Base-by-base conservation (phyloP, 495 filamentous ascomycete species). In the Cercophora samala region DNA sequence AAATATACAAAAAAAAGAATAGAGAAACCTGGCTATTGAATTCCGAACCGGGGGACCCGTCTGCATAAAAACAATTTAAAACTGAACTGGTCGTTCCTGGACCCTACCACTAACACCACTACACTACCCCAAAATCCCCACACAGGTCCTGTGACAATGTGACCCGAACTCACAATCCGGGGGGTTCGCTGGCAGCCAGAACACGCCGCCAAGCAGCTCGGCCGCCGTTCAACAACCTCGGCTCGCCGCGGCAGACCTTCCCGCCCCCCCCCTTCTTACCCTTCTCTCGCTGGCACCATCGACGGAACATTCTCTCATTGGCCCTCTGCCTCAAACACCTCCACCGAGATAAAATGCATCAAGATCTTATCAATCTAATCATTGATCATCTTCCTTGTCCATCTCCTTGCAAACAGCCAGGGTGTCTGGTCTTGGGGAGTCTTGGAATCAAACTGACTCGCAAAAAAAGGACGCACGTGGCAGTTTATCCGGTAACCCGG, bases 321-420 rank as follows among this genome's bases (percentile, higher is more conserved):
- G 37, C 13, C 5, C 2, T 13, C 11, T 2, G 9, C 37, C 37
- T 13, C 37, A 17, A 46, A 11, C 8, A 17, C 37, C 37, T 46
- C 37, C 37, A 46, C 37, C 37, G 37, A 46, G 37, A 46, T 46
- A 13, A 46, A 46, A 46, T 11, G 22, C 53, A 56, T 56, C 53
- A 56, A 56, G n/a, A 56, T 56, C 53, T 56, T 56, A 56, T 56
- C 53, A 56, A 56, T 56, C 53, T 56, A 56, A 56, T 56, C 53
- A 56, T 56, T 23, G 8, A 37, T 60, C 37, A 29, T 54, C 23
- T 51, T 58, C 26, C 56, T n/a, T 55, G 5, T 29, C 32, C 32
- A 29, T 59, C 56, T 46, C 37, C 11, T 46, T 3, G 11, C 2
- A 46, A 46, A 17, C 8, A 13, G 15, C 37, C 13, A 46, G 37